These are phyloP conservation scores for Lathyrus tuberosus DNA, from an alignment of 306 rosid genomes.

Conservation along the genomic window DNA sequence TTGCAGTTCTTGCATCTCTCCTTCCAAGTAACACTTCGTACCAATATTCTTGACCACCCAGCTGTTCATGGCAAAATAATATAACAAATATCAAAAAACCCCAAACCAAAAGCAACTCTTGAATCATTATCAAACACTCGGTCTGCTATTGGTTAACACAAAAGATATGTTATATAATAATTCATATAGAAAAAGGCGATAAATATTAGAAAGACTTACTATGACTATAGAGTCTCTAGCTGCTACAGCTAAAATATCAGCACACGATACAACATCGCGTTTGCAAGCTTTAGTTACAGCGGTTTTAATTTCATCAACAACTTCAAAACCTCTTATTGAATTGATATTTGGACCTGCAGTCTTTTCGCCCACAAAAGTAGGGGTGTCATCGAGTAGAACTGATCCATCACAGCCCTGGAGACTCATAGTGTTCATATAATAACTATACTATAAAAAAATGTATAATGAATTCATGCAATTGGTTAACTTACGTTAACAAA, in stretches of 20 bases:
- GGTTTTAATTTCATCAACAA: slow-evolving; percentile 45
- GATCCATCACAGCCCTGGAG: slow-evolving; percentile 56
- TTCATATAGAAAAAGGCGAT: too few relatives aligned
- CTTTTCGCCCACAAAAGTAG: slow-evolving; percentile 42
- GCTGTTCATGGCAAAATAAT: too few relatives aligned
- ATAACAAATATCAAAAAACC: too few relatives aligned
- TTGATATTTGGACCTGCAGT: slow-evolving; percentile 41
- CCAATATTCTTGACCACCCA: slow-evolving; percentile 48
- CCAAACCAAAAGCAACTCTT: too few relatives aligned
- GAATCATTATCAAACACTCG: too few relatives aligned
- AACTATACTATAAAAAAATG: neutral
- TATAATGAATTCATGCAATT: neutral
- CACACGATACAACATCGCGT: slow-evolving; percentile 45
- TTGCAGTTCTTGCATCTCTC: slow-evolving; percentile 54
- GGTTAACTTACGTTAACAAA: slow-evolving; percentile 48
- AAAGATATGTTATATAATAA: too few relatives aligned
- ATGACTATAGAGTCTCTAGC: slow-evolving; percentile 53
- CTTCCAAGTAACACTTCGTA: slow-evolving; percentile 51
- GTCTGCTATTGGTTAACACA: too few relatives aligned
- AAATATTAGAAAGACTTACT: slow-evolving; percentile 39
- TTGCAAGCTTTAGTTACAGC: slow-evolving; percentile 42
- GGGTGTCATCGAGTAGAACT: slow-evolving; percentile 42
- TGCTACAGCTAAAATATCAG: slow-evolving; percentile 50
- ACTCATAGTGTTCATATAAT: neutral
- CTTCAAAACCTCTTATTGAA: slow-evolving; percentile 47